Evolutionary conservation across 2,329 filamentous ascomycete genomes (phyloP), one percentile per base, ranked within the genome.

Genomic region (Scytalidium sp.): DNA sequence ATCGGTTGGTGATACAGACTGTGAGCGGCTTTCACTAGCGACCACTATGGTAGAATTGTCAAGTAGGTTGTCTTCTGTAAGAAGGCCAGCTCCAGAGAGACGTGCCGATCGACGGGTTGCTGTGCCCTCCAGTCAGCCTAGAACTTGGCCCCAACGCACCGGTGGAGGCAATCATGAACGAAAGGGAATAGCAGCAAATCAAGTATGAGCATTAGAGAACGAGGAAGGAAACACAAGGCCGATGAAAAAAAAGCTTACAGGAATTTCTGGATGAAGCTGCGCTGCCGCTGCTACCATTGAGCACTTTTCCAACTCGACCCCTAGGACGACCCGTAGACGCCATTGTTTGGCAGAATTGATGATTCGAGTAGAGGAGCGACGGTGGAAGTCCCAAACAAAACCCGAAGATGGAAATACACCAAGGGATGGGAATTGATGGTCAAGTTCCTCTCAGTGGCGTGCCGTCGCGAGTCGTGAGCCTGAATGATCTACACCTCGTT

Each of bases 261-360:
- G 59, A 56, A 42, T 52, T 41, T 54, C 57, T 56, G 13, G 58
- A 61, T 21, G 39, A 50, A 39, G 55, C 45, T 9, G 47, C 46
- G 41, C 53, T 58, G 43, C 25, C 51, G n/a, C 41, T 32, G 19
- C 49, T 29, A 45, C 46, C 56, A 19, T 46, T 46, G 32, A 15
- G 5, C 17, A 48, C 46, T 41, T 57, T 64, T 22, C 44, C 54
- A 8, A 56, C 55, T 27, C 59, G 50, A n/a, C 58, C 57, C 55
- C 59, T 56, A 3, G 53, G 47, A 51, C 43, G 53, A 42, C 46
- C 41, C 17, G 46, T 41, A 9, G 53, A 48, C 4, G 58, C 50
- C 54, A 58, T 62, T n/a, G 49, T 49, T 15, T n/a, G n/a, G n/a
- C n/a, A n/a, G n/a, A n/a, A n/a, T n/a, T n/a, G n/a, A n/a, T n/a